Base-by-base conservation (phyloP, 306 rosid species). In the Trifolium repens region DNA sequence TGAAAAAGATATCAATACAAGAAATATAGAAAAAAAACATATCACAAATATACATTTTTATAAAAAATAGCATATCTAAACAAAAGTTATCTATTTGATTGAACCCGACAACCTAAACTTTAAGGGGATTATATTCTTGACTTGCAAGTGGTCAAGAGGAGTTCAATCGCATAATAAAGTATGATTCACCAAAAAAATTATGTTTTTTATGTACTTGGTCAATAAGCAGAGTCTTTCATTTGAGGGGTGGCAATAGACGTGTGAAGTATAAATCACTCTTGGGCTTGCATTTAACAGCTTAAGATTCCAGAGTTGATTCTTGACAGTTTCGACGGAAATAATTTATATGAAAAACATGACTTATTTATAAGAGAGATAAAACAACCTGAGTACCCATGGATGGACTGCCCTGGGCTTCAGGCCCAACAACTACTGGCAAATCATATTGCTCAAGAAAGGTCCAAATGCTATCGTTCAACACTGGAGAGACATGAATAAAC, bases 401-500 rank as follows among this genome's bases (percentile, higher is more conserved):
- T 58, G 89, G 83, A 85, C 85, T 79, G 77, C 84, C 87, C 79
- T 80, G 91, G 19, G 80, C 80, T 77, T 90, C 87, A 54, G 93
- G 85, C 70, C 94, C 94, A 82, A 87, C 96, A 61, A 94, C 97
- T 61, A 91, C 98, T 16, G 98, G 97, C 75, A 94, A 85, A 89
- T 94, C 98, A 86, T 90, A 94, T 83, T 88, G 96, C 85, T 94
- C 98, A 71, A 94, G 97, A 88, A 85, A 87, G 82, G 89, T 80
- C 98, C 98, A 94, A 73, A 94, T 88, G 77, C 83, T 84, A 87
- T 90, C 97, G 81, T 89, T 94, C 54, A 81, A 75, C 17, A 71
- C 87, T 11, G 97, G 87, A 78, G 98, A 91, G 63, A 94, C 89
- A 9, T 84, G 85, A 69, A 94, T 79, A 84, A 94, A 91, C 59